Base-by-base conservation (phyloP, 116 monocot species). In the Zostera marina region DNA sequence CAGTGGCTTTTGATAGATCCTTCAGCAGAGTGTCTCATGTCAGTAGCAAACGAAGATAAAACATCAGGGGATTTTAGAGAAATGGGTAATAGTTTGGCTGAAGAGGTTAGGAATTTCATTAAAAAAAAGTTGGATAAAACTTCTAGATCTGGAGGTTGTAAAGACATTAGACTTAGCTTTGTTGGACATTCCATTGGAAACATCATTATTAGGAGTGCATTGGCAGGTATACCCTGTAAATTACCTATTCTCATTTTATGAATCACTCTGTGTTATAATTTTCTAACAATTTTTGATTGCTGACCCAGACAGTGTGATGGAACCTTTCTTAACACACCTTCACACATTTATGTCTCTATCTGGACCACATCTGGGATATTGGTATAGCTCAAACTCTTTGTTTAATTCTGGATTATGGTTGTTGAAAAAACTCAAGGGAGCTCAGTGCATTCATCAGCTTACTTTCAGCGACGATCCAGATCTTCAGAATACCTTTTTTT, bases 171-270 rank as follows among this genome's bases (percentile, higher is more conserved):
- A 65, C 75, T 94, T 44, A 94, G 88, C 60, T 94, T 88, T 78
- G 94, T 94, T 19, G 88, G 94, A 11, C 88, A 94, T 85, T 94
- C 94, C 11, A 94, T 94, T 70, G 93, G 93, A 71, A 93, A 94
- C 63, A 73, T 94, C 52, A 94, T 94, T 42, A 94, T 94, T 47
- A 84, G 93, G 71, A 84, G 68, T 76, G 90, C 90, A 25, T 75
- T 91, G 60, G 66, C 81, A 72, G 90, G 90, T 84, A 24, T 41
- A 12, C 38, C 21, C 26, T 45, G 23, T 2, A 11, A 15, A 3
- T 7, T 9, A 10, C 22, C 9, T 44, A 46, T 15, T 32, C 7
- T 8, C 59, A 32, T 42, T n/a, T 49, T 46, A 23, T 11, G 8
- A 21, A 9, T 59, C 38, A 8, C 19, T 43, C 19, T 59, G 4